A percentile compares a stretch with the other conserved stretches of the same genome.
Conservation (phyloP, 306 rosid species). For the Citrullus mucosospermus region DNA sequence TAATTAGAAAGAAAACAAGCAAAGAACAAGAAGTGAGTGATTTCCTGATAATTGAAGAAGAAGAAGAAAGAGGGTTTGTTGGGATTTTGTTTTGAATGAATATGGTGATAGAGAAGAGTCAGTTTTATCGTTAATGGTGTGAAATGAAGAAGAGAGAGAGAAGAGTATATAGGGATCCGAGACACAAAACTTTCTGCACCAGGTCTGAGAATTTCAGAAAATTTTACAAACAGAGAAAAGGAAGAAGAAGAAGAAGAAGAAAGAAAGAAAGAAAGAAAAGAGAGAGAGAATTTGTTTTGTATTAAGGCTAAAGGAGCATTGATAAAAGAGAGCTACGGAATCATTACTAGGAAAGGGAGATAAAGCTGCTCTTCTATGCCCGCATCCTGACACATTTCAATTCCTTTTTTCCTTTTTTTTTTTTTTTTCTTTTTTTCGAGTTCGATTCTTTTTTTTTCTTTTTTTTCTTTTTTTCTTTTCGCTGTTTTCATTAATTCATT, state of each 20-base stretch:
- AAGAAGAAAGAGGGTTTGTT: neutral
- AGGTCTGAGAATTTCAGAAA: constrained; percentile 5
- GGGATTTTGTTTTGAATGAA: neutral
- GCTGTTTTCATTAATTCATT: neutral
- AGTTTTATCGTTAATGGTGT: constrained; percentile 7
- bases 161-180: constrained; percentile 3
- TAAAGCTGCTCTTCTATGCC: constrained; percentile 8
- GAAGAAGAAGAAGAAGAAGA: neutral
- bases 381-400: constrained; percentile 4
- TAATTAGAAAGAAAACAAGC: neutral
- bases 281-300: constrained; percentile 7
- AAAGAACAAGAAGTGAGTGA: neutral
- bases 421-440: neutral
- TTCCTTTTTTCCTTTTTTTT: neutral
- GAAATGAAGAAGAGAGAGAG: neutral
- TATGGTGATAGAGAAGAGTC: neutral
- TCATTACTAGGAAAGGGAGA: constrained; percentile 9
- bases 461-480: neutral
- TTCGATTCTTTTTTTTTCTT: neutral
- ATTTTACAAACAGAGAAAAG: neutral
- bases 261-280: neutral
- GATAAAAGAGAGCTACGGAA: neutral
- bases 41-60: neutral
- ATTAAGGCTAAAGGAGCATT: neutral
- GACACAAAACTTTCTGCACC: constrained; percentile 8